These are phyloP conservation scores for Aquanectria penicillioides DNA, from an alignment of 2,329 filamentous ascomycete genomes.

Conservation along the genomic window DNA sequence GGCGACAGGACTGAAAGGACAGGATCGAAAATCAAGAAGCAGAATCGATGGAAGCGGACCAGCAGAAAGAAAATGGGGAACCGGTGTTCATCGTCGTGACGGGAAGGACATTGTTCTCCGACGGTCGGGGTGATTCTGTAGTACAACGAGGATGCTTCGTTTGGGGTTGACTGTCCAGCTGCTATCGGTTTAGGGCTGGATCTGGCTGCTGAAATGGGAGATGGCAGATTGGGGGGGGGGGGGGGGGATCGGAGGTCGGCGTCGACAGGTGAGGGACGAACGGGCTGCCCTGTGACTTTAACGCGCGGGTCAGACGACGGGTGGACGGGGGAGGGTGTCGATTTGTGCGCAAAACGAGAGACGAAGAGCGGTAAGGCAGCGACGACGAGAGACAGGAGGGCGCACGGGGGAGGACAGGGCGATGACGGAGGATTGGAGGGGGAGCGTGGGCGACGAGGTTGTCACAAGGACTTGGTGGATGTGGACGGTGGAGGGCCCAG, in stretches of 20 bases:
- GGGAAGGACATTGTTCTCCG: constrained; percentile 49
- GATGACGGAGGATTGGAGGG: constrained; percentile 39
- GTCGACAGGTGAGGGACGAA: constrained; percentile 20
- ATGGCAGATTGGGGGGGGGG: constrained; percentile 4
- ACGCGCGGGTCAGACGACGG: constrained; percentile 28
- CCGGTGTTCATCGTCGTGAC: constrained; percentile 66
- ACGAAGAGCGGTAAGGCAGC: constrained; percentile 16
- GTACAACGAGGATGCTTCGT: constrained; percentile 23
- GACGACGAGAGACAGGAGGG: constrained; percentile 26
- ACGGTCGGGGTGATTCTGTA: constrained; percentile 31
- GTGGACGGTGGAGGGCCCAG: constrained; percentile 32
- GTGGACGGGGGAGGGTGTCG: constrained; percentile 7
- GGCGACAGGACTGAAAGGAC: constrained; percentile 39
- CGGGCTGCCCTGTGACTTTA: constrained; percentile 16
- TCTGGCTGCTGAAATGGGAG: constrained; percentile 16
- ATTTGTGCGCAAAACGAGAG: constrained; percentile 19
- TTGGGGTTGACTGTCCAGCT: constrained; percentile 29
- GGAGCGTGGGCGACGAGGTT: constrained; percentile 32
- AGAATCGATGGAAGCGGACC: constrained; percentile 64
- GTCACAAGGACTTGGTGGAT: constrained; percentile 37
- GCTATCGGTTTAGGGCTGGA: constrained; percentile 15
- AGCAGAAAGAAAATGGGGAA: constrained; percentile 57
- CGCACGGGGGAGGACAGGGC: constrained; percentile 27
- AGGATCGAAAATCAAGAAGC: constrained; percentile 60
- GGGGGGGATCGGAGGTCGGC: constrained; percentile 25